A percentile compares a stretch with the other conserved stretches of the same genome.
phyloP scores from a whole-genome alignment of 371 early-diverging fungal species.

The Catenaria anguillulae region DNA sequence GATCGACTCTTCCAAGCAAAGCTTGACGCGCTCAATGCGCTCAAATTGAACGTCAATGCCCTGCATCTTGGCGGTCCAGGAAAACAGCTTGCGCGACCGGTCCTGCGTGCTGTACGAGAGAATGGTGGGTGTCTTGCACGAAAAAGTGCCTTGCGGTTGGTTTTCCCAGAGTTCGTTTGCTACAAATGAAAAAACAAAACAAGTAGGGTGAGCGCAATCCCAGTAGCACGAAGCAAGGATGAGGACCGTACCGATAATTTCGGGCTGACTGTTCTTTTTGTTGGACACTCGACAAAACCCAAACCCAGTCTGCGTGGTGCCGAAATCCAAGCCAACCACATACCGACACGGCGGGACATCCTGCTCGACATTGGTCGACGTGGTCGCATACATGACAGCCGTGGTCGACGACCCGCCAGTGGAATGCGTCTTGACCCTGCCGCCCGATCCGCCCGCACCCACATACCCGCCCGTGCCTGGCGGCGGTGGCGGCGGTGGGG shows the following conservation, averaged over 20 bases:
- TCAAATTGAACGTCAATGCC: background rate
- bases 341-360: background rate
- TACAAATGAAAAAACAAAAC: background rate
- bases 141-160: conserved; percentile 2
- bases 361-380: background rate
- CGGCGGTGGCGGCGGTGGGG: no score
- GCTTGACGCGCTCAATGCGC: conserved; percentile 6
- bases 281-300: background rate
- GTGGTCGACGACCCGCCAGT: no score
- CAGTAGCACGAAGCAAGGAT: background rate
- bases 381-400: no score
- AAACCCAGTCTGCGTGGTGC: conserved; percentile 5
- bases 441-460: no score
- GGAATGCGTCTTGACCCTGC: no score
- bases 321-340: conserved; percentile 3
- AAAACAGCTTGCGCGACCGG: background rate
- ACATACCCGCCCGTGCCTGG: no score
- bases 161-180: conserved; percentile 3
- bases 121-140: conserved; percentile 3
- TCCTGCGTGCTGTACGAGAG: background rate
- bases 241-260: background rate
- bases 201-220: no score
- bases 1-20: background rate
- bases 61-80: background rate
- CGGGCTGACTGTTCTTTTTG: background rate